Conservation (phyloP, 1,284 basidiomycete genomes). For the Phaffia rhodozyma region DNA sequence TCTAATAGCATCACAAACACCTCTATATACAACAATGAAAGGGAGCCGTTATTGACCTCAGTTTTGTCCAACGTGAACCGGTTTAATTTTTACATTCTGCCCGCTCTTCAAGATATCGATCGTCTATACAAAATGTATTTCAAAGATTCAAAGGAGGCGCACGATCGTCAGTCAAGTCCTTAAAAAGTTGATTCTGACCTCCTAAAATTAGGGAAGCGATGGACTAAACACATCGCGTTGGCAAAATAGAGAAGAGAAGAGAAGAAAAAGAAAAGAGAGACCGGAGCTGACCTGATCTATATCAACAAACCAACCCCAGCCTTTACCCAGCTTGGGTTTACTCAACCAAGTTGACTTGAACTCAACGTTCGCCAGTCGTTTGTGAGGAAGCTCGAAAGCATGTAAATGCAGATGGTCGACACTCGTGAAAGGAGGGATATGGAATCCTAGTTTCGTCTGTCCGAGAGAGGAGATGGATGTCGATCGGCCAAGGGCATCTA, state of each 20-base stretch:
- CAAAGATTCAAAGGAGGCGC: background rate
- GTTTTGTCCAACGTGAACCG: no score
- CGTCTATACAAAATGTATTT: background rate
- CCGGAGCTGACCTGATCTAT: conserved; percentile 2
- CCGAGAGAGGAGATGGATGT: background rate
- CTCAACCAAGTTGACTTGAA: background rate
- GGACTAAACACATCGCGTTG: background rate
- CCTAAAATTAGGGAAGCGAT: background rate
- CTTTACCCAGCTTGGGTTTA: background rate
- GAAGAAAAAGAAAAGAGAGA: background rate
- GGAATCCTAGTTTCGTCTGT: background rate
- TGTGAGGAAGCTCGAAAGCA: conserved; percentile 11
- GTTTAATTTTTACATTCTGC: background rate
- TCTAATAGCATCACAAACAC: background rate
- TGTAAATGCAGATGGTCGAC: conserved; percentile 10
- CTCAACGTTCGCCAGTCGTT: background rate
- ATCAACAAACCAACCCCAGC: conserved; percentile 1
- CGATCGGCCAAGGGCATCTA: background rate
- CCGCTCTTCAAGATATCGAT: background rate
- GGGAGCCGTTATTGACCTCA: no score
- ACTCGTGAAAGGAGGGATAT: conserved; percentile 10
- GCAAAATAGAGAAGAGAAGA: background rate
- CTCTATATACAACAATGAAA: background rate
- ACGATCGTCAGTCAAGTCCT: background rate
- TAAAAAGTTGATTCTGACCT: background rate